Evolutionary conservation across 2,329 filamentous ascomycete species (phyloP), one percentile per base, ranked within the genome.

Genomic region (Ramichloridium luteum): DNA sequence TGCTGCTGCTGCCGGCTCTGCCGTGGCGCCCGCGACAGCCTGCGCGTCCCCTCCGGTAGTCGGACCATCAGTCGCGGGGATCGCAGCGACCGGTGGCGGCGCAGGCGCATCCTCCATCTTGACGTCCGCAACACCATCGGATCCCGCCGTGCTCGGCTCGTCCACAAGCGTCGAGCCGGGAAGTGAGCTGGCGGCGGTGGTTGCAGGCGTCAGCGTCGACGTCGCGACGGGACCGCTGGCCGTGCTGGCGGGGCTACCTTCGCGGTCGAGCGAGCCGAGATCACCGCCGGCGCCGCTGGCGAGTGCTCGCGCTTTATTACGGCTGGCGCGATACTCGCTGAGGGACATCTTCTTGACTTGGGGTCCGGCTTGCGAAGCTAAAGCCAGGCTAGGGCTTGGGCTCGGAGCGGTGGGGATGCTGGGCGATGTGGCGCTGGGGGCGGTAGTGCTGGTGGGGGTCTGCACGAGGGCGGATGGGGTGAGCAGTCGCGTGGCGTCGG

Each of bases 321-420:
- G 53, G 30, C 57, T 62, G 4, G 61, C 64, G 36, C 8, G 8
- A n/a, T 65, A 67, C 32, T 66, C 64, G 40, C 61, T 65, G n/a
- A 67, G 42, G 38, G 62, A 66, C 35, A 67, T 52, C 51, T 67
- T 67, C 52, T 67, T 67, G 8, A 8, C 8, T 23, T 23, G 20
- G 8, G 8, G 20, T 23, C n/a, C 8, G 20, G n/a, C 8, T 8
- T n/a, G 8, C 8, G 20, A 8, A n/a, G 20, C 20, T 8, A n/a
- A 23, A n/a, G 20, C 20, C 8, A n/a, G 8, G 20, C 20, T 23
- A 1, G 50, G 49, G 15, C 59, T 61, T 13, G 60, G 56, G 13
- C 51, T 54, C n/a, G 63, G 49, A 6, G 60, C 54, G 27, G 53
- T 55, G 11, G 52, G 53, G 15, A 64, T 57, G 6, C 57, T 54